Evolutionary conservation across 345 rosid species (phyloP), one percentile per base, ranked within the genome.

Genomic region (Linum trigynum): DNA sequence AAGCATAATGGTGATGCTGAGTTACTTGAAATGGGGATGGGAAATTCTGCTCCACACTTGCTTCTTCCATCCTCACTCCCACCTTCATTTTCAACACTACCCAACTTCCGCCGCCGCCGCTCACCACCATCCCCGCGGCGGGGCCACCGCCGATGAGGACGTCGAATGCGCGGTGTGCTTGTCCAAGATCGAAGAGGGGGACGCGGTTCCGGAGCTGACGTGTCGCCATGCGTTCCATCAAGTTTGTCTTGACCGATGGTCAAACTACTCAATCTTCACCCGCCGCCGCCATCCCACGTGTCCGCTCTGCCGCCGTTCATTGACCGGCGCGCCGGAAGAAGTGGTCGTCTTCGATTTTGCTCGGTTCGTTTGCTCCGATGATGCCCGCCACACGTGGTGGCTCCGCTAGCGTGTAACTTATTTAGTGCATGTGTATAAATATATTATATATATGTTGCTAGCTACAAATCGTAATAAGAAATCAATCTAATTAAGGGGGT

Each of bases 11-110:
- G 8, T 35, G 36, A 0, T n/a, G 8, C 23, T 56, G 4, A 35
- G 59, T 35, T 56, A 56, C 59, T 4, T 56, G 59, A 15, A 56
- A 56, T 56, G 4, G 35, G 59, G 35, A 56, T 56, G 59, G 59
- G 59, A 56, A 11, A 11, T 56, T 7, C 59, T 56, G 3, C 59
- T 56, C 8, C 23, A 15, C 59, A 2, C 36, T 23, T 56, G 36
- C 59, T 11, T 16, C 59, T 56, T 16, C 59, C 59, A 11, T 8
- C 16, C 32, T 16, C 32, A 56, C 59, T 56, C 32, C 36, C 59
- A 56, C 59, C 59, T 8, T 7, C 17, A 7, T 16, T 3, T 2
- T n/a, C 59, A 56, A 5, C 59, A 56, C 8, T n/a, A 7, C 59
- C 8, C 4, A 5, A 7, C 6, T 43, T 11, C 9, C 2, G 10